phyloP scores from a whole-genome alignment of 345 rosid genomes.

The Brassica rapa region DNA sequence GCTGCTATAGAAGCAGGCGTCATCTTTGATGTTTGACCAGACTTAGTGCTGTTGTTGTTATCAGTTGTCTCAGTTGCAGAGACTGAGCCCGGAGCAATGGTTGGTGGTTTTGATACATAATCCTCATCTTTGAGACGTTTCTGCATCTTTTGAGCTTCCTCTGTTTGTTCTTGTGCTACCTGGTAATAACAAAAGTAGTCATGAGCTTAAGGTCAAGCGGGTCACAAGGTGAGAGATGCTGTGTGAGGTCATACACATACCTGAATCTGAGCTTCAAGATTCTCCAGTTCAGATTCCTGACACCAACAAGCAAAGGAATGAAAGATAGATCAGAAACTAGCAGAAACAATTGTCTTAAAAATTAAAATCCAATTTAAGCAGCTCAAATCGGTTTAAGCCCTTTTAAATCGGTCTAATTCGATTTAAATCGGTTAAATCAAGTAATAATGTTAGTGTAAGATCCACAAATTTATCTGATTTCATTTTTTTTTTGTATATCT shows the following conservation, averaged over 20 bases:
- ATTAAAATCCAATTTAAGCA: too few species aligned
- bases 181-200: slow-evolving; percentile 32
- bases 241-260: slow-evolving; percentile 39
- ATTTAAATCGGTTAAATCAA: too few species aligned
- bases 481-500: too few species aligned
- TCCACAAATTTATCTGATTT: too few species aligned
- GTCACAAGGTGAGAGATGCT: neutral
- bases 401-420: too few species aligned
- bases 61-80: slow-evolving; percentile 21
- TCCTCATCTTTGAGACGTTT: slow-evolving; percentile 61
- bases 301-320: slow-evolving; percentile 15
- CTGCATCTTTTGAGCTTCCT: slow-evolving; percentile 73
- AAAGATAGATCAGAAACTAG: neutral
- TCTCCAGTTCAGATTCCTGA: slow-evolving; percentile 87
- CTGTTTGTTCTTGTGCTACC: slow-evolving; percentile 80
- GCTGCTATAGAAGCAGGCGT: slow-evolving; percentile 93
- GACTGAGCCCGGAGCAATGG: slow-evolving; percentile 17
- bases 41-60: slow-evolving; percentile 39
- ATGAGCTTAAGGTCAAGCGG: too few species aligned
- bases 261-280: slow-evolving; percentile 83
- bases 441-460: too few species aligned
- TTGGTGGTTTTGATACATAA: slow-evolving; percentile 45
- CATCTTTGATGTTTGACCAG: slow-evolving; percentile 60
- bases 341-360: too few species aligned
- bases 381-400: too few species aligned